A percentile compares a stretch with the other conserved stretches of the same genome.
phyloP scores from a whole-genome alignment of 768 basidiomycete species.

The Auricularia sp. region DNA sequence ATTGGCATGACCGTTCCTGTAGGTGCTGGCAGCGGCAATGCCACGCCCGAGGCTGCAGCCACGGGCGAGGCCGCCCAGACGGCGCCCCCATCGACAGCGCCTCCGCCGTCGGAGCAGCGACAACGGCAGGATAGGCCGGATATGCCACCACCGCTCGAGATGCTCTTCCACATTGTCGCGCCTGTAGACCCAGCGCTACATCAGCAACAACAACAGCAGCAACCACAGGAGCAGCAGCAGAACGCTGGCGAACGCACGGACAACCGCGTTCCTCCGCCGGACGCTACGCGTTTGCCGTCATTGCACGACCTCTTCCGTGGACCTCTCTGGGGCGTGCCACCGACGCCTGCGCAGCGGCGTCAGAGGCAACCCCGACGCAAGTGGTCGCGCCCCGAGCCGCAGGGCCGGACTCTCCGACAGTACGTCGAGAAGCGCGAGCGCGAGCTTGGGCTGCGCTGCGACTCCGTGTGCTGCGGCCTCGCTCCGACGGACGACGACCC shows the following conservation, averaged over 20 bases:
- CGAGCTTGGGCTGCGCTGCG: slow-evolving; percentile 62
- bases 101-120: slow-evolving; percentile 3
- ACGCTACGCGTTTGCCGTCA: neutral
- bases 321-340: neutral
- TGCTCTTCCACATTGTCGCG: neutral
- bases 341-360: neutral
- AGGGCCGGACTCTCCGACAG: slow-evolving; percentile 62
- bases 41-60: neutral
- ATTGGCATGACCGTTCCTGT: neutral
- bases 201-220: neutral
- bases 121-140: neutral
- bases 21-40: neutral
- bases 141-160: neutral
- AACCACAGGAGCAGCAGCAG: neutral
- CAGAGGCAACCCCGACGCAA: slow-evolving; percentile 17
- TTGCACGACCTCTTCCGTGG: neutral
- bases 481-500: slow-evolving; percentile 71
- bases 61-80: neutral
- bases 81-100: neutral
- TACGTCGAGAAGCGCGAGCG: slow-evolving; percentile 63
- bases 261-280: slow-evolving; percentile 2
- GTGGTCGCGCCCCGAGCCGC: slow-evolving; percentile 54
- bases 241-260: slow-evolving; percentile 6
- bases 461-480: slow-evolving; percentile 60
- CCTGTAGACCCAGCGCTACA: neutral